Evolutionary conservation across 148 eudicot species (phyloP), one percentile per base, ranked within the genome.

Genomic region (Vaccinium macrocarpon): DNA sequence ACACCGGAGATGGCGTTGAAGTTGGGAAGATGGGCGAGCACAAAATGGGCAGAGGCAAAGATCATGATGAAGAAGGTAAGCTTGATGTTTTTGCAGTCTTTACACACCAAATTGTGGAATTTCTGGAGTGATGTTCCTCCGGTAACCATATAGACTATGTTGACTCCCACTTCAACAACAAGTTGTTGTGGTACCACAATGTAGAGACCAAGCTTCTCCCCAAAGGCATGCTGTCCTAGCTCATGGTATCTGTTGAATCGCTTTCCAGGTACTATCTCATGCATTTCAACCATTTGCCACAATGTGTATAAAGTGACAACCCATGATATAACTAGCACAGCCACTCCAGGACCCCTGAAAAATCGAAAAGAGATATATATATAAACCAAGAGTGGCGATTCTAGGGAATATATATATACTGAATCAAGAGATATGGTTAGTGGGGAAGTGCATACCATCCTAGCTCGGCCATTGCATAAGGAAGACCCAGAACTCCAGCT

Each of bases 271-370:
- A 86, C 90, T 68, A 83, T 85, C 35, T 90, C 92, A 56, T 90
- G 92, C 92, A 90, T 88, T 78, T 90, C 90, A 50, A 90, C 90
- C 92, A 90, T 90, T 79, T 90, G 92, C 92, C 92, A 90, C 15
- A 90, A 19, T 0, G 92, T 90, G 82, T 88, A 90, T 14, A 88
- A 46, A 23, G 92, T 90, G n/a, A 90, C 49, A n/a, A 90, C 42
- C 92, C 92, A 90, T 21, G 92, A 90, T 77, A 88, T 35, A 9
- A 90, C 51, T 53, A 90, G 25, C 52, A 85, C 85, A 18, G 85
- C 46, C 6, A 88, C 83, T 56, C 92, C 92, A 42, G 92, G 90
- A 29, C 90, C 92, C 89, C 92, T 88, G 84, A 35, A 51, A 83
- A 35, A 66, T 42, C 7, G 3, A 35, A 3, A 8, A 38, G 59